Evolutionary conservation across 1,139 yeast genomes (phyloP).

Genomic region (Petasospora rhodanensis): DNA sequence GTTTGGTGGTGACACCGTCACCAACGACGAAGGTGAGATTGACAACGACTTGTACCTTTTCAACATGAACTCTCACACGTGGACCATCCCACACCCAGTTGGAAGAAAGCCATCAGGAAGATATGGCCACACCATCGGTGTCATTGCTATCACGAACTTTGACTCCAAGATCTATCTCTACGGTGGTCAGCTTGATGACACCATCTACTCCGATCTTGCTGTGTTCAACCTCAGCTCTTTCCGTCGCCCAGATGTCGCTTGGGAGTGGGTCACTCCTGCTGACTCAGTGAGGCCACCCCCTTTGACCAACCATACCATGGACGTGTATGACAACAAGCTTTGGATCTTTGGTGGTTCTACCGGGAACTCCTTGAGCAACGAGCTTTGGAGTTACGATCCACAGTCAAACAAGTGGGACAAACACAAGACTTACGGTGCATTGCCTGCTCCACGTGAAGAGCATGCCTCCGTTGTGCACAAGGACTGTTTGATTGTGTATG

Average conservation of each 20-base stretch:
- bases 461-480: constrained; percentile 82
- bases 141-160: constrained; percentile 54
- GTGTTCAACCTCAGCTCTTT: constrained; percentile 87
- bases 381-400: constrained; percentile 82
- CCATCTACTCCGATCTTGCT: constrained; percentile 79
- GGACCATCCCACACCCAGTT: constrained; percentile 83
- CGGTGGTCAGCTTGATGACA: constrained; percentile 94
- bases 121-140: constrained; percentile 81
- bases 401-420: constrained; percentile 56
- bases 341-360: constrained; percentile 95
- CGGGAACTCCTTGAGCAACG: constrained; percentile 68
- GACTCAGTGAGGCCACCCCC: constrained; percentile 71
- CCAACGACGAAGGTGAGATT: constrained; percentile 67
- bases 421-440: constrained; percentile 41
- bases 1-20: constrained; percentile 96
- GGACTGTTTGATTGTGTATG: constrained; percentile 79
- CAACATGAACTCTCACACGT: constrained; percentile 83
- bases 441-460: constrained; percentile 87
- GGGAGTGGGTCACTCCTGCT: constrained; percentile 69
- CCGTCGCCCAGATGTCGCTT: constrained; percentile 74
- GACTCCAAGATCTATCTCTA: constrained; percentile 78
- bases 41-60: constrained; percentile 86
- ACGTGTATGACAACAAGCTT: constrained; percentile 70
- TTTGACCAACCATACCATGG: constrained; percentile 87
- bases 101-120: constrained; percentile 88